These are phyloP conservation scores for Kalanchoe fedtschenkoi DNA, from an alignment of 164 flowering plant species.

Conservation along the genomic window DNA sequence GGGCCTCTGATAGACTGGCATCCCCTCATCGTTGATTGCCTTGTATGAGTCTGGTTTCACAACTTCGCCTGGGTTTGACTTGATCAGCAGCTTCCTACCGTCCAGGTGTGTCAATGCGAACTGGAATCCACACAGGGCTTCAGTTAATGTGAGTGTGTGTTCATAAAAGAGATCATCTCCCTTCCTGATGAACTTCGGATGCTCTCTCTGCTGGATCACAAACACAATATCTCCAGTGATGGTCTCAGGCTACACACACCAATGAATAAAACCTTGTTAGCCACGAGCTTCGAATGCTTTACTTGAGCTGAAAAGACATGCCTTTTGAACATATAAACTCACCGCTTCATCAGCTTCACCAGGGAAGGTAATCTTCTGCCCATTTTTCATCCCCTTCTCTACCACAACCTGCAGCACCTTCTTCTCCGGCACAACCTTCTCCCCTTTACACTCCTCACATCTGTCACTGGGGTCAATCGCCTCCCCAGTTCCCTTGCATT, in stretches of 20 bases:
- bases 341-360: constrained; percentile 72
- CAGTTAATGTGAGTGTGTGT: constrained; percentile 35
- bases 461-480: constrained; percentile 45
- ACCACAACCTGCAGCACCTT: constrained; percentile 59
- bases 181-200: constrained; percentile 41
- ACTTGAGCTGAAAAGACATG: no score
- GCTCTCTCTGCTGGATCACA: constrained; percentile 42
- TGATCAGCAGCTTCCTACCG: constrained; percentile 43
- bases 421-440: constrained; percentile 53
- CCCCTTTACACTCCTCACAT: constrained; percentile 54
- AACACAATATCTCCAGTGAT: constrained; percentile 46
- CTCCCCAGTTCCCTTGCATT: constrained; percentile 69
- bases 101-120: constrained; percentile 46
- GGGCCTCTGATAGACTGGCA: constrained; percentile 53
- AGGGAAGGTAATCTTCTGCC: constrained; percentile 42
- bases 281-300: no score
- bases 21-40: constrained; percentile 64
- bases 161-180: constrained; percentile 36
- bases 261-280: not conserved
- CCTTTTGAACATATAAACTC: constrained; percentile 12
- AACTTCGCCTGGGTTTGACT: constrained; percentile 43
- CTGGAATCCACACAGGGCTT: constrained; percentile 53
- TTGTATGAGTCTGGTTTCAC: constrained; percentile 47
- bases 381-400: constrained; percentile 71
- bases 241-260: constrained; percentile 44